Base-by-base conservation (phyloP, 805 yeast genomes). In the Ogataea allantospora region DNA sequence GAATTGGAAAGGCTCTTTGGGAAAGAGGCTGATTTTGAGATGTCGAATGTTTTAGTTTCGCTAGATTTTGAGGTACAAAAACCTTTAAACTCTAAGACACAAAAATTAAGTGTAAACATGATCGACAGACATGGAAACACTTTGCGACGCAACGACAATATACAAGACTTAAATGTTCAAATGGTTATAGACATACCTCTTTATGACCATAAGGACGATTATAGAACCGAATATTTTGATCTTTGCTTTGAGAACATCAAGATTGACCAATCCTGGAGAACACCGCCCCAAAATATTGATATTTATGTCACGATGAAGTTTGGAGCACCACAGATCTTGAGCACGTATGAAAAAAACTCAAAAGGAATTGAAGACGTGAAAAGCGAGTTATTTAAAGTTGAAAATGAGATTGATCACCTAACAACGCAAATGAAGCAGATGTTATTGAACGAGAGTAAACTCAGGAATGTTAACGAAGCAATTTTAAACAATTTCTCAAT, bases 181-280 rank as follows among this genome's bases (percentile, higher is more conserved):
- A 23, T 58, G 36, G 54, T 51, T 3, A 35, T 57, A 5, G 53
- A 55, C 33, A 49, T 47, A 23, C 58, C 60, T 4, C 23, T 53
- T 6, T 27, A 20, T 17, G 37, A 43, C n/a, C 35, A 41, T 29
- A 32, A 33, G 21, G 43, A 46, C 7, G 46, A 41, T 16, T 48
- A 41, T 30, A 30, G 30, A 2, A 18, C 40, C 2, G 54, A 56
- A 21, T 53, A 51, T 33, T 27, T 58, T 13, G 62, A 57, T 39
- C 28, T 61, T 15, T 61, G 66, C 35, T 60, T 60, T 35, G 66
- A 61, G 32, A 61, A 55, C 29, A 30, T 47, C 12, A 52, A 50
- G 35, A 27, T 48, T 22, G 60, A 61, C 39, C 50, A 49, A 30
- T 58, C 63, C 2, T 58, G 63, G 63, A 55, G 38, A 32, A 38